phyloP scores from a whole-genome alignment of 495 filamentous ascomycete genomes.

The Neurospora africana region DNA sequence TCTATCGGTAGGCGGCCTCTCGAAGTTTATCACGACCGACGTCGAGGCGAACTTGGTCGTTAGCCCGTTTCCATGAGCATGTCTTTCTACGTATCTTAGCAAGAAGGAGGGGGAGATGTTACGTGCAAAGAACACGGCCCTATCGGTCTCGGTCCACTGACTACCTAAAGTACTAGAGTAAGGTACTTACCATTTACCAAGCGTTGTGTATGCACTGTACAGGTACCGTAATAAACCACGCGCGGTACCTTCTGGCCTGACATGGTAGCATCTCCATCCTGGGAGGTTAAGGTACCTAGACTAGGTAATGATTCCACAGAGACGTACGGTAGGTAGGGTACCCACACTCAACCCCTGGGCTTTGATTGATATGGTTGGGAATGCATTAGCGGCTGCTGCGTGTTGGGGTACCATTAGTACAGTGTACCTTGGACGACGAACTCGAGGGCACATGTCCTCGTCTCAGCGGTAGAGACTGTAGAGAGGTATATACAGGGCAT shows the following conservation, averaged over 20 bases:
- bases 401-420: conserved; percentile 4
- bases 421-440: neutral
- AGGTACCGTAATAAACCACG: neutral
- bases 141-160: neutral
- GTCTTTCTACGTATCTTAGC: neutral
- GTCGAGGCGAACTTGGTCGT: neutral
- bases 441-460: neutral
- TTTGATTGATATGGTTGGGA: conserved; percentile 12
- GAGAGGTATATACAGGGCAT: conserved; percentile 14
- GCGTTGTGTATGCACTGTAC: neutral
- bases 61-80: neutral
- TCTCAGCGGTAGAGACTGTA: neutral
- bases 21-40: neutral
- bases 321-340: neutral
- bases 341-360: conserved; percentile 1
- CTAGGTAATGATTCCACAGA: neutral
- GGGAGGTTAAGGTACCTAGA: neutral
- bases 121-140: neutral
- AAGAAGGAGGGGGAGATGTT: neutral
- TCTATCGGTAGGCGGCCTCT: neutral
- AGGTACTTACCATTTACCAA: neutral
- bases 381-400: conserved; percentile 18
- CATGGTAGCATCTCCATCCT: neutral
- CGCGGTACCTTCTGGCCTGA: neutral
- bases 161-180: neutral